Base-by-base conservation (phyloP, 805 yeast species). In the Yarrowia sp. region DNA sequence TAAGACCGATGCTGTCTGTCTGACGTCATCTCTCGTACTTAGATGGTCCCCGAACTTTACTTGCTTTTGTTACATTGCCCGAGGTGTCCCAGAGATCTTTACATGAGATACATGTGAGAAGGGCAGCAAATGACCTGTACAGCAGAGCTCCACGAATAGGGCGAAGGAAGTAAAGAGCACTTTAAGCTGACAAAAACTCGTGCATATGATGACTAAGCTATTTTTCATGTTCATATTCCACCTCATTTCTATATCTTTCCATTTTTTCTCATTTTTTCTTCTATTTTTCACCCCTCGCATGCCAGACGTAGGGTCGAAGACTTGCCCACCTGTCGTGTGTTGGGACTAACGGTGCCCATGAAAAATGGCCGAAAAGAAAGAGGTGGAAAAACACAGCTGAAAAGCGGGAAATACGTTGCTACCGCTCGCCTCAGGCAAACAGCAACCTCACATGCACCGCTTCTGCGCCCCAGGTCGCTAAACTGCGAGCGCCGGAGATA, bases 391-490 rank as follows among this genome's bases (percentile, higher is more conserved):
- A 50, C 14, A 5, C 5, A 16, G 32, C 8, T 3, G n/a, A 52
- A 16, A 36, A 36, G 9, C n/a, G 22, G 8, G 7, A 36, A 52
- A 12, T 19, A 36, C 43, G 32, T 36, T 52, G 58, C 58, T 52
- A n/a, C 32, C 32, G 11, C 19, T n/a, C 19, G 40, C 10, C 15
- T 11, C 56, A 7, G n/a, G 10, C 8, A 19, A 49, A 32, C 55
- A 49, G 55, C 42, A 52, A 36, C 41, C 40, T 32, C 53, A 8
- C 14, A 15, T 52, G 58, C 58, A 12, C 58, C 42, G 26, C 42
- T 52, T 5, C 58, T 52, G 58, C 43, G 58, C 58, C 58, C 58
- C 58, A 52, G 58, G 58, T 52, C 58, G 42, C 43, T 36, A 52
- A 52, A 52, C 15, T 36, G 43, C 43, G 26, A 38, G 43, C 7